Conservation (phyloP, 352 stramenopile species). For the Pythium dissimile region DNA sequence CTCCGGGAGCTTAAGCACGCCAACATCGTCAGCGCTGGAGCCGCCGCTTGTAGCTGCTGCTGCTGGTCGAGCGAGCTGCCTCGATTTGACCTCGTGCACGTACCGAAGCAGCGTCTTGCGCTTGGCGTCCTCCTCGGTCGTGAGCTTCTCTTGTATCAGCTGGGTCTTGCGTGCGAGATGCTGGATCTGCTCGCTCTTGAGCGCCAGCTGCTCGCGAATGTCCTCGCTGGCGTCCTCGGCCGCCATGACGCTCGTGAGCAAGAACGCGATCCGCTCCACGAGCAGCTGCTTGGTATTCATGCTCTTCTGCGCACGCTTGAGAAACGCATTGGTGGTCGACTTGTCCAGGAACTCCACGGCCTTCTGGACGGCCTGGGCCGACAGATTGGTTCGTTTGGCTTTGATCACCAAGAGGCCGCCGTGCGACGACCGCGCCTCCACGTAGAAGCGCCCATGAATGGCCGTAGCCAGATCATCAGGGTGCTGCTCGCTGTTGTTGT, state of each 20-base stretch:
- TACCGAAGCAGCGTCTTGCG: constrained; percentile 93
- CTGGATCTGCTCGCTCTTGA: constrained; percentile 79
- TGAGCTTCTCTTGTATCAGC: constrained; percentile 83
- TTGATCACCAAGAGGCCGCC: constrained; percentile 89
- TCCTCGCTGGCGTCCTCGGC: constrained; percentile 72
- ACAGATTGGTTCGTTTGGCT: constrained; percentile 86
- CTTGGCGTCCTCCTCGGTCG: constrained; percentile 94
- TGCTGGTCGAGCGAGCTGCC: constrained; percentile 24
- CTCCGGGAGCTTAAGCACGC: constrained; percentile 79
- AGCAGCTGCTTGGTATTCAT: constrained; percentile 92
- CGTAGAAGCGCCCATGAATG: constrained; percentile 80
- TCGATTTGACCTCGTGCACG: constrained; percentile 92
- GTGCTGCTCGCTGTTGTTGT: constrained; percentile 27
- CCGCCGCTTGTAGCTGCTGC: constrained; percentile 13
- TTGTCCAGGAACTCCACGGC: constrained; percentile 89
- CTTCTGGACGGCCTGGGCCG: constrained; percentile 40
- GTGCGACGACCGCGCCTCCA: constrained; percentile 78
- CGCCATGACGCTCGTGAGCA: constrained; percentile 67
- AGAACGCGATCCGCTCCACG: constrained; percentile 84
- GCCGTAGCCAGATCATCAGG: constrained; percentile 60
- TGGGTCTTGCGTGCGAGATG: constrained; percentile 69
- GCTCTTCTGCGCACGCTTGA: constrained; percentile 92
- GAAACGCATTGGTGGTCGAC: constrained; percentile 88
- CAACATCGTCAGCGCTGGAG: constrained; percentile 18
- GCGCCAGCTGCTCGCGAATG: constrained; percentile 40